phyloP scores from a whole-genome alignment of 2,329 filamentous ascomycete genomes.

The Sclerotiophoma versabilis region DNA sequence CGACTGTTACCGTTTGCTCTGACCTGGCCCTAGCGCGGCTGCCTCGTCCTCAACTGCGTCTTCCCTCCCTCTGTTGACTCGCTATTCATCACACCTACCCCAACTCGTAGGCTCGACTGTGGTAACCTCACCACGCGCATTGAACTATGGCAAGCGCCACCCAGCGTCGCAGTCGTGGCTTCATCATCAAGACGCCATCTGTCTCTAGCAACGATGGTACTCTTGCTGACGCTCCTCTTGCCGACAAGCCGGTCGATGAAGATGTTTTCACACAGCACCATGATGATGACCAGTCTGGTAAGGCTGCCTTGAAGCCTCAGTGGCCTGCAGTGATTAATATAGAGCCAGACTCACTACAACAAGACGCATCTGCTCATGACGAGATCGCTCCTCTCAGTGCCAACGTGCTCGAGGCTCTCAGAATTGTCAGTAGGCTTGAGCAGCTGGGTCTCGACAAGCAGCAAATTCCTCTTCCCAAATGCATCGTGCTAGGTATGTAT shows the following conservation, averaged over 20 bases:
- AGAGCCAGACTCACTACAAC: background rate
- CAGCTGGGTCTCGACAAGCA: constrained; percentile 75
- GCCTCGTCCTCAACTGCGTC: background rate
- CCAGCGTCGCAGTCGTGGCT: background rate
- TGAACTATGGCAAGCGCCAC: background rate
- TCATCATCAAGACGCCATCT: background rate
- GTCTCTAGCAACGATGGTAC: constrained; percentile 1
- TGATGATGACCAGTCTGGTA: background rate
- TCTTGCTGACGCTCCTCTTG: background rate
- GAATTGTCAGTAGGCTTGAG: constrained; percentile 69
- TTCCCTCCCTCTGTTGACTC: too few species aligned
- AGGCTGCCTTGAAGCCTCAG: background rate
- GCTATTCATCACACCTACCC: background rate
- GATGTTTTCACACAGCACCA: background rate
- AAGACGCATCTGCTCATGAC: background rate
- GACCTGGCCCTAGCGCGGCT: background rate
- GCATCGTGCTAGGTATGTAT: constrained; percentile 74
- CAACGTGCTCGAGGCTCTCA: constrained; percentile 70
- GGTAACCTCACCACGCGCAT: background rate
- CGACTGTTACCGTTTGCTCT: constrained; percentile 4
- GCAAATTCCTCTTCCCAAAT: constrained; percentile 72
- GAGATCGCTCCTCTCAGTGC: constrained; percentile 58
- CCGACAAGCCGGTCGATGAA: background rate
- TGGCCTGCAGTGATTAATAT: background rate
- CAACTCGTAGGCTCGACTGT: background rate